Percentiles rank a stretch among this genome's conserved stretches.
These are phyloP conservation scores for Jamesozyma lodderae DNA, from an alignment of 805 yeast species.

Conservation along the genomic window DNA sequence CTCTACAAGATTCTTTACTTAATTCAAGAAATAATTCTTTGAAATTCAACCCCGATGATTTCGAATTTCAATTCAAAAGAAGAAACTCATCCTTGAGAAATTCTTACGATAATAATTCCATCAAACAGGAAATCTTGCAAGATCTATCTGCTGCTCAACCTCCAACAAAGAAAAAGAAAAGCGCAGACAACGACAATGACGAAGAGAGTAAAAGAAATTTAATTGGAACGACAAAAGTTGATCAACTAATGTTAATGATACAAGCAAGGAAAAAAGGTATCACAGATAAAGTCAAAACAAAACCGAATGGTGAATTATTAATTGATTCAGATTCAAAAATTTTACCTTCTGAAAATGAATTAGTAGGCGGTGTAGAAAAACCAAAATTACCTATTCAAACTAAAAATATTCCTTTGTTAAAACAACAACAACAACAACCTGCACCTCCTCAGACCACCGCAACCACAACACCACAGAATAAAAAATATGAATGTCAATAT, in stretches of 20 bases:
- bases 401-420: not conserved
- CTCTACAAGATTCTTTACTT: not conserved
- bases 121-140: not conserved
- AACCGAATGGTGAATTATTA: slow-evolving; percentile 60
- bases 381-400: slow-evolving; percentile 29
- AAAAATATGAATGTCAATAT: slow-evolving; percentile 62
- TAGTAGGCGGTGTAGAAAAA: slow-evolving; percentile 76
- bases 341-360: slow-evolving; percentile 49
- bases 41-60: slow-evolving; percentile 24
- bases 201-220: slow-evolving; percentile 60
- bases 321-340: slow-evolving; percentile 41
- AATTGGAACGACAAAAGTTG: slow-evolving; percentile 82
- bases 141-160: not conserved
- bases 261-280: slow-evolving; percentile 79
- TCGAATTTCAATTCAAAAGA: slow-evolving; percentile 26
- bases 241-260: slow-evolving; percentile 81
- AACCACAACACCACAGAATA: slow-evolving; percentile 15
- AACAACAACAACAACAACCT: not conserved
- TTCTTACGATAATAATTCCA: slow-evolving; percentile 1
- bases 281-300: slow-evolving; percentile 52
- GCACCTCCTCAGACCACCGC: not conserved
- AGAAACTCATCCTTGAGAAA: slow-evolving; percentile 25
- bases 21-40: slow-evolving; percentile 22
- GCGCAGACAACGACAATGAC: slow-evolving; percentile 25
- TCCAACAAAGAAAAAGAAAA: not conserved